A percentile compares a stretch with the other conserved stretches of the same genome.
These are phyloP conservation scores for Scheffersomyces lignosus DNA, from an alignment of 805 yeast genomes.

Conservation along the genomic window DNA sequence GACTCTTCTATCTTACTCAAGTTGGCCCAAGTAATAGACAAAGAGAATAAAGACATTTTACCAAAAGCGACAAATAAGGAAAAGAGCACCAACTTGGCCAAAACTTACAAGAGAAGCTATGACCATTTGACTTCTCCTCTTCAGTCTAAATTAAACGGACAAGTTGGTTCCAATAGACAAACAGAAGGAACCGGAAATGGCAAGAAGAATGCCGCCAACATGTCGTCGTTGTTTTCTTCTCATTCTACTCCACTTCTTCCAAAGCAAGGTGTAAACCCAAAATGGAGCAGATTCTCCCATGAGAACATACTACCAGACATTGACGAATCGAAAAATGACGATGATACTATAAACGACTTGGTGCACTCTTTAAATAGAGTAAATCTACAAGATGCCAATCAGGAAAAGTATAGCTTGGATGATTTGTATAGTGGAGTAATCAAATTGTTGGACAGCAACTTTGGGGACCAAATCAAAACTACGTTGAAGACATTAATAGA, in stretches of 20 bases:
- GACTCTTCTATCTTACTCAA: slow-evolving; percentile 11
- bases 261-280: slow-evolving; percentile 1
- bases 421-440: neutral
- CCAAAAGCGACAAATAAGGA: no score
- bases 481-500: neutral
- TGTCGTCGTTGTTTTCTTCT: slow-evolving; percentile 16
- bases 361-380: neutral
- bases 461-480: neutral
- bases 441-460: neutral
- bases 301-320: slow-evolving; percentile 4
- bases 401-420: neutral
- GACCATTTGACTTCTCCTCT: no score
- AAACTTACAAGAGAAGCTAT: no score
- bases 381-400: neutral
- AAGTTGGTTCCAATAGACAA: no score
- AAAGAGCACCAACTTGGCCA: no score
- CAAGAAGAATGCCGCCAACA: no score
- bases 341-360: slow-evolving; percentile 11
- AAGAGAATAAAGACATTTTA: neutral
- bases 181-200: no score
- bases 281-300: slow-evolving; percentile 5
- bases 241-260: slow-evolving; percentile 25
- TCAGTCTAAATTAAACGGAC: no score
- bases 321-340: slow-evolving; percentile 12
- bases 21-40: slow-evolving; percentile 17